Base-by-base conservation (phyloP, 495 filamentous ascomycete genomes). In the Aspergillus affinis region DNA sequence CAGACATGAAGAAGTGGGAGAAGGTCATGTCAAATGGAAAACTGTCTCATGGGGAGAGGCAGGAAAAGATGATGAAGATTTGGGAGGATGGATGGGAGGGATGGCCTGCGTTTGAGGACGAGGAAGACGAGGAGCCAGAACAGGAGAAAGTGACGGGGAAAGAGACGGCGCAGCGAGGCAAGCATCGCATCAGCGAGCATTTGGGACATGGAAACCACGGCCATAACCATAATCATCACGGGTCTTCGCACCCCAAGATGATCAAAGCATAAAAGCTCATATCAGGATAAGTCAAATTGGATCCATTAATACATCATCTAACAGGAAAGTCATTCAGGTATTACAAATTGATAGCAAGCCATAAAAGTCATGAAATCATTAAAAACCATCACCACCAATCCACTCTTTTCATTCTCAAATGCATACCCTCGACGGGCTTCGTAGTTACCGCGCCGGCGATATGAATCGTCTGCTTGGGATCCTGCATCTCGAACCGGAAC, bases 371-470 rank as follows among this genome's bases (percentile, higher is more conserved):
- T 32, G 10, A 10, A 32, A 41, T 17, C 36, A 10, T 15, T 15
- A 17, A 41, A 15, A 41, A 1, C 3, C 10, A 1, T 41, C 36
- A 91, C 89, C 88, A 91, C 6, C 81, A 88, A 27, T 84, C 82
- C 48, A 92, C 67, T 41, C 81, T 70, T 62, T 71, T 83, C 68
- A 86, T 78, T 67, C 73, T 79, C 53, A 90, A 72, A 69, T 82
- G 75, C 80, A 93, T 74, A 10, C 90, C 90, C 29, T 83, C 83
- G 4, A 74, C 74, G 1, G 89, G 89, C 66, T 82, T 86, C 7
- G 82, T 80, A 9, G 89, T 92, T 21, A 91, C 74, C 19, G 83
- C 83, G 0, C 83, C 81, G 54, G 82, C 85, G 58, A 88, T 84
- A 27, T 78, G 63, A 26, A 91, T 69, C 63, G 85, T 84, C 60